Evolutionary conservation across 2,329 filamentous ascomycete genomes (phyloP), one percentile per base, ranked within the genome.

Genomic region (Xylaria polymorpha): DNA sequence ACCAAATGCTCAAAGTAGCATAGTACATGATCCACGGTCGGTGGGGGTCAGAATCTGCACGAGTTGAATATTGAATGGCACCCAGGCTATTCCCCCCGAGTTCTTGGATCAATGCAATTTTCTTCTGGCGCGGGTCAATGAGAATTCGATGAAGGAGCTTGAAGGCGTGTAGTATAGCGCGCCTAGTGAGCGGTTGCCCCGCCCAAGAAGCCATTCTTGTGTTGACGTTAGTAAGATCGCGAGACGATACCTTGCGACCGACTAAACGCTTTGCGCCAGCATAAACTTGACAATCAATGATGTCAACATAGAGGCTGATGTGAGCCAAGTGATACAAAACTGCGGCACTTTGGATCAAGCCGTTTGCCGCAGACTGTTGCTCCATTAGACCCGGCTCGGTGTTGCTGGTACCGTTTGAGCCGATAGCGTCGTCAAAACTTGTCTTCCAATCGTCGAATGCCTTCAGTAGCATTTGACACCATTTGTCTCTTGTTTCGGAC

Each of bases 1-100:
- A 92, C 93, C 94, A 97, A 12, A 97, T 93, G 58, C 93, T 92
- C 62, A 97, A 83, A 0, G 91, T 89, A 0, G 94, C 92, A 74
- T 95, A 95, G 81, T 97, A 97, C 77, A 97, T 86, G 51, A 97
- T 92, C 94, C 94, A 97, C 0, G 94, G 93, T 32, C 94, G 87
- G 74, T 97, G 95, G 25, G 96, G 89, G 32, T 97, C 88, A 37
- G 91, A 88, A 76, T 97, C 94, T 72, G 91, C 90, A 41, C 91
- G 88, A 14, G 93, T 91, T 0, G 89, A 91, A 79, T 97, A 97
- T 20, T 86, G 81, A 37, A 83, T 83, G 4, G 80, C 80, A 15
- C 80, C 81, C 20, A 76, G 71, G 37, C 73, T 76, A 14, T 73
- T 56, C 0, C 72, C n/a, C 18, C 72, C n/a, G 53, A 67, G 66